phyloP scores from a whole-genome alignment of 805 yeast species.

The Starmerella khaoyaiensis region DNA sequence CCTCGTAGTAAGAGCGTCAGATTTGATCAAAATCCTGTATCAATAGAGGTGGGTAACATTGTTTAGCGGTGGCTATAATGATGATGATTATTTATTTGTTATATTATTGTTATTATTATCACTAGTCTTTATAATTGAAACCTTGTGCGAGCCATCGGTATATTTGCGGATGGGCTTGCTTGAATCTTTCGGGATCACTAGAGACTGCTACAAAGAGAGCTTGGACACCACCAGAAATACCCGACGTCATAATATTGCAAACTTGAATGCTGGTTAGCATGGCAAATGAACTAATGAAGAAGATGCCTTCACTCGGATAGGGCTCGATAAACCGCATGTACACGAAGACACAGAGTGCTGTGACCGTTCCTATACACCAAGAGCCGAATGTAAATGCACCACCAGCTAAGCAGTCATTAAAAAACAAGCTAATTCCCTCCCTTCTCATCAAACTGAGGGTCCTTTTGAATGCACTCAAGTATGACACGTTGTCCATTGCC shows the following conservation, averaged over 20 bases:
- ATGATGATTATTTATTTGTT: neutral
- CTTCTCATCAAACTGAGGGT: slow-evolving; percentile 65
- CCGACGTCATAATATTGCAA: slow-evolving; percentile 55
- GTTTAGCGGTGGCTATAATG: too few relatives aligned
- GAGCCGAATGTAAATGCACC: slow-evolving; percentile 70
- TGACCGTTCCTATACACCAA: slow-evolving; percentile 54
- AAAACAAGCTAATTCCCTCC: slow-evolving; percentile 73
- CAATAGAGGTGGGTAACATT: slow-evolving; percentile 4
- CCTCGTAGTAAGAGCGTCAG: slow-evolving; percentile 21
- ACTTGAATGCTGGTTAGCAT: slow-evolving; percentile 66
- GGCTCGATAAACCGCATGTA: slow-evolving; percentile 59
- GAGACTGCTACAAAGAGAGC: slow-evolving; percentile 77
- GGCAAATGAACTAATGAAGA: slow-evolving; percentile 49
- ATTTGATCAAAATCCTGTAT: slow-evolving; percentile 18
- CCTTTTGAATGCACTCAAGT: slow-evolving; percentile 62
- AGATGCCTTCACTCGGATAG: slow-evolving; percentile 34
- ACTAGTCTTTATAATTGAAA: neutral
- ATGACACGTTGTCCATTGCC: slow-evolving; percentile 75
- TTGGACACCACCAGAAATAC: slow-evolving; percentile 68
- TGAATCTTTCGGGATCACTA: slow-evolving; percentile 72
- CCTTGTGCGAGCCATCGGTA: slow-evolving; percentile 1
- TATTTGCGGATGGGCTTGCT: slow-evolving; percentile 49
- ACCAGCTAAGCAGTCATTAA: slow-evolving; percentile 71
- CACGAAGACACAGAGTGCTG: slow-evolving; percentile 49
- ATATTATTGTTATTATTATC: neutral